Base-by-base conservation (phyloP, 1,139 yeast genomes). In the Lodderomyces elongisporus region DNA sequence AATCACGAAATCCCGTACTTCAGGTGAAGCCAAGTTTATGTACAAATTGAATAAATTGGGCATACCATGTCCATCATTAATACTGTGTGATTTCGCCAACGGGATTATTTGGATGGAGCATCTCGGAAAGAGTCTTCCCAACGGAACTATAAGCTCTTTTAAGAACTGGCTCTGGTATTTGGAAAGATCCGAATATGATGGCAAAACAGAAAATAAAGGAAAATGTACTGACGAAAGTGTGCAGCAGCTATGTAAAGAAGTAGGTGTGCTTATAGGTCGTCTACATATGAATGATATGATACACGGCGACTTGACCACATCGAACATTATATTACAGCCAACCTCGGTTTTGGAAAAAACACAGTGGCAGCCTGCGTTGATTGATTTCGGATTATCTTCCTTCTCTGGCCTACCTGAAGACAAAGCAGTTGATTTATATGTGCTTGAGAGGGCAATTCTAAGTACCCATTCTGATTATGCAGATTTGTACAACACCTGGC, bases 381-480 rank as follows among this genome's bases (percentile, higher is more conserved):
- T 93, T 39, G 99, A 93, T 51, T 91, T 93, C 59, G 99, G 99
- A 0, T 68, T 93, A 14, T 77, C 85, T 4, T 77, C 88, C n/a
- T 79, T 79, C 38, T 79, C 95, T 1, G 73, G 75, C 0, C 53
- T 87, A 42, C 73, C 85, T 0, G 98, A 93, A 49, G 97, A 91
- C 52, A 88, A 87, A 54, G 97, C 98, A 2, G 98, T 93, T 12
- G 99, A 93, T 55, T 57, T 93, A 39, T 93, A 91, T 50, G 97
- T 93, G 7, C 62, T 93, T 42, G 98, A 93, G 55, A 68, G 97
- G 47, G 98, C 99, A 1, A 74, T 93, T 14, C 60, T 75, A 25
- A 85, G 95, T 45, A 93, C 98, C 1, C 98, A 93, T 54, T 91
- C 98, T 0, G 69, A 70, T 4, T 74, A 73, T 49, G 70, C 95